phyloP scores from a whole-genome alignment of 805 yeast genomes.

The Debaryomyces tyrocola region DNA sequence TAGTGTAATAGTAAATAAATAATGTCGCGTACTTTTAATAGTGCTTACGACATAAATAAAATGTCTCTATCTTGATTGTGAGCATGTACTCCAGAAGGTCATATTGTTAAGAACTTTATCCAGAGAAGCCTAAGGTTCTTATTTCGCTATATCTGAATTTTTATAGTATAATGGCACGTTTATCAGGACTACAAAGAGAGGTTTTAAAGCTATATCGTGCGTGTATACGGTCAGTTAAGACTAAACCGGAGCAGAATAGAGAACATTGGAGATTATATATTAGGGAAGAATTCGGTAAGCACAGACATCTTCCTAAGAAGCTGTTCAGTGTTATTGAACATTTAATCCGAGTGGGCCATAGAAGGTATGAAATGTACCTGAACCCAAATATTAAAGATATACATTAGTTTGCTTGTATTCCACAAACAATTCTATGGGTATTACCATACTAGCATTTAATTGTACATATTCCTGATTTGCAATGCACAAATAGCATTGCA shows the following conservation, averaged over 20 bases:
- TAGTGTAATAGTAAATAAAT: too few species aligned
- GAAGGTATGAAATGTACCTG: constrained; percentile 69
- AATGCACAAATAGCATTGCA: neutral
- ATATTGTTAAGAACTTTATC: too few species aligned
- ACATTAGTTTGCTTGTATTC: constrained; percentile 13
- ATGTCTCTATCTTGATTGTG: too few species aligned
- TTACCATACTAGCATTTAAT: neutral
- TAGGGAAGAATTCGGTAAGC: constrained; percentile 62
- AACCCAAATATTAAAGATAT: constrained; percentile 73
- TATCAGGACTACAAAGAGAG: constrained; percentile 46
- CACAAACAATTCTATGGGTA: too few species aligned
- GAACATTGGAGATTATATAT: constrained; percentile 44
- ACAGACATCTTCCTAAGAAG: constrained; percentile 60
- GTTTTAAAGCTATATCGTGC: constrained; percentile 51
- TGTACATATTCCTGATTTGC: neutral
- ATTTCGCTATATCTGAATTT: too few species aligned
- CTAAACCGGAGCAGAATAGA: constrained; percentile 50
- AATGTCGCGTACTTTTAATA: too few species aligned
- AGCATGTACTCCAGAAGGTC: too few species aligned
- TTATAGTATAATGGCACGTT: constrained; percentile 28
- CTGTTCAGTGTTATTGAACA: constrained; percentile 88
- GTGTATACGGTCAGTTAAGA: constrained; percentile 45
- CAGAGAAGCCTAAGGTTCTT: too few species aligned
- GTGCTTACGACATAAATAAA: too few species aligned
- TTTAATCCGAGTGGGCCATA: constrained; percentile 71